Base-by-base conservation (phyloP, 1,284 basidiomycete species). In the Trametes versicolor region DNA sequence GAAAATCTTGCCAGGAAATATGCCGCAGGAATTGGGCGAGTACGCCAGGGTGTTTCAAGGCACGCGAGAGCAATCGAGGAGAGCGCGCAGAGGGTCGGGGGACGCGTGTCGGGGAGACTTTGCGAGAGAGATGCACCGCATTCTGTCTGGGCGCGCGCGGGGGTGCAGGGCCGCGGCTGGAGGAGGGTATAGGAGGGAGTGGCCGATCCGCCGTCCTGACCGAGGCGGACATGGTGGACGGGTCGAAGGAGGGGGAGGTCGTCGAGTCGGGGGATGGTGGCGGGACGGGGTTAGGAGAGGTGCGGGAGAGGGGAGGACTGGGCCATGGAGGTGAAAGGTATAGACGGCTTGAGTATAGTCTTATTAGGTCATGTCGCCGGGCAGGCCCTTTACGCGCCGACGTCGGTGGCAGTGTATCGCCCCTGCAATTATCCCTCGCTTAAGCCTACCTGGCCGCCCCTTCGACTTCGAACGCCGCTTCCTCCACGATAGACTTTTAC, bases 1-100 rank as follows among this genome's bases (percentile, higher is more conserved):
- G 80, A 61, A 87, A 82, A 69, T 89, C 86, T 17, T 72, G 65
- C 88, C 89, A 92, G 59, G 79, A 68, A 3, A 85, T 64, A 51
- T 77, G 78, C 17, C 62, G 70, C 41, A 90, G 72, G 12, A 91
- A 64, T 21, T 69, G 66, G 12, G 80, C 71, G 36, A 91, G 78
- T 15, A 87, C 68, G 0, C 73, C 69, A 2, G 86, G 82, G 4
- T 79, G 74, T 21, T 76, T 77, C 17, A 86, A 70, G 25, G 68
- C 63, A 5, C 58, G 58, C 1, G 52, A 53, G 51, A 69, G 60
- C 23, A 69, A 56, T 1, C 36, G 50, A 10, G 58, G 63, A 6
- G 68, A 67, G 23, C 59, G 63, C 9, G 58, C 39, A 21, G 68
- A 63, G 19, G 68, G 65, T 21, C 48, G 60, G 19, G 63, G 68